Percentiles rank a stretch among this genome's conserved stretches.
phyloP scores from a whole-genome alignment of 345 rosid species.

The Iberis pinnata region DNA sequence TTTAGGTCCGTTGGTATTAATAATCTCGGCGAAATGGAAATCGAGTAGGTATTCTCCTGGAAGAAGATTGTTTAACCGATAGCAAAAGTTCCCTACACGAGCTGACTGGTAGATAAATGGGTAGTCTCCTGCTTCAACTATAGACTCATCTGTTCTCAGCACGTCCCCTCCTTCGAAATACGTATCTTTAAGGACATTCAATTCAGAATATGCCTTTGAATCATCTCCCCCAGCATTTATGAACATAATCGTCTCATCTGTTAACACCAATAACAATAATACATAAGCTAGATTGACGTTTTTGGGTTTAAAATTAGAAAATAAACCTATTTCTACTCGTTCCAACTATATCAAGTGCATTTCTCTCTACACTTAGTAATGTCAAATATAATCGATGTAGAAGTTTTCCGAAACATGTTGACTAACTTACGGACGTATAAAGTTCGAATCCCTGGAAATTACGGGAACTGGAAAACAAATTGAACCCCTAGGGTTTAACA shows the following conservation, averaged over 20 bases:
- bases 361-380: no score
- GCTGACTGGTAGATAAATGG: conserved; percentile 70
- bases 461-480: no score
- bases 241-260: conserved; percentile 64
- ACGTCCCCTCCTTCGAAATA: conserved; percentile 69
- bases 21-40: conserved; percentile 84
- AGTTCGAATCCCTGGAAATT: no score
- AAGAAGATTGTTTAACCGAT: conserved; percentile 44
- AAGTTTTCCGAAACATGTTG: no score
- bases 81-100: conserved; percentile 64
- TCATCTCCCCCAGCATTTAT: conserved; percentile 73
- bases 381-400: no score
- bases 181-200: conserved; percentile 42
- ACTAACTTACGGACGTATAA: no score
- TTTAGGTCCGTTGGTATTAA: conserved; percentile 77
- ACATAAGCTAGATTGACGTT: not conserved
- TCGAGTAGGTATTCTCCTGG: conserved; percentile 64
- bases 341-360: no score
- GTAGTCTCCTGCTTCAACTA: conserved; percentile 71
- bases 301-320: not conserved
- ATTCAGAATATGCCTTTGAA: conserved; percentile 33
- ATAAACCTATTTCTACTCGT: not conserved
- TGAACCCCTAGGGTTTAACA: conserved; percentile 8
- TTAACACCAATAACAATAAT: conserved; percentile 6
- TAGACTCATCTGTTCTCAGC: conserved; percentile 60